Evolutionary conservation across 345 rosid species (phyloP).

Genomic region (Camelina sativa): DNA sequence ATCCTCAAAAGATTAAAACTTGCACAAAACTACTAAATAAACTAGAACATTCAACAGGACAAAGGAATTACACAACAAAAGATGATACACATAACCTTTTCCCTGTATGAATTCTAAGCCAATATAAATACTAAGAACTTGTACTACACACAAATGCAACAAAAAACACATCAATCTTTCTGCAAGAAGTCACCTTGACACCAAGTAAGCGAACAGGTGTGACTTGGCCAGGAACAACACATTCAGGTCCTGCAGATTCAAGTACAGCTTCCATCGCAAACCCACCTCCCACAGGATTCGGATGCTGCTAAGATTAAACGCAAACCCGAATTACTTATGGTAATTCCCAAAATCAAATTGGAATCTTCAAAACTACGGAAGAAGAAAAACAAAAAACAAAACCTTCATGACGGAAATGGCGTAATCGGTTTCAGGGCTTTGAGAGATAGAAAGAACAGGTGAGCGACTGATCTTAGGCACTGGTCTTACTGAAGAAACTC

Average conservation of each 20-base stretch:
- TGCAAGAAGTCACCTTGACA: constrained; percentile 56
- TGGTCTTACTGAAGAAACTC: constrained; percentile 65
- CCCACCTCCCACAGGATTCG: constrained; percentile 81
- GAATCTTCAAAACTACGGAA: neutral
- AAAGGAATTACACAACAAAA: neutral
- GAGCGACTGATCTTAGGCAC: constrained; percentile 76
- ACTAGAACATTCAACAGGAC: neutral
- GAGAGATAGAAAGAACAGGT: constrained; percentile 63
- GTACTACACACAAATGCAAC: neutral
- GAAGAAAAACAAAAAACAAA: too few relatives aligned
- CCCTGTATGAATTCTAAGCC: neutral
- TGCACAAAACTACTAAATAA: constrained; percentile 9
- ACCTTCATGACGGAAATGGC: constrained; percentile 80
- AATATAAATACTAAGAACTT: neutral
- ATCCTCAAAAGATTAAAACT: neutral
- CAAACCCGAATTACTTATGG: neutral
- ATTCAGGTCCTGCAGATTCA: constrained; percentile 91
- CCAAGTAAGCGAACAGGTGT: constrained; percentile 80
- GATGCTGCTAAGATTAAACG: constrained; percentile 54
- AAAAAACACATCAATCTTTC: neutral
- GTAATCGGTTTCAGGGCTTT: constrained; percentile 57
- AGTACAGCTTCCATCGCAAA: constrained; percentile 72
- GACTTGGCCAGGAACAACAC: constrained; percentile 83
- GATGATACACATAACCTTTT: neutral
- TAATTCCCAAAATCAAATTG: neutral